Percentiles rank a stretch among this genome's conserved stretches.
Conservation (phyloP, 352 stramenopile genomes). For the Peronosclerospora sorghi region DNA sequence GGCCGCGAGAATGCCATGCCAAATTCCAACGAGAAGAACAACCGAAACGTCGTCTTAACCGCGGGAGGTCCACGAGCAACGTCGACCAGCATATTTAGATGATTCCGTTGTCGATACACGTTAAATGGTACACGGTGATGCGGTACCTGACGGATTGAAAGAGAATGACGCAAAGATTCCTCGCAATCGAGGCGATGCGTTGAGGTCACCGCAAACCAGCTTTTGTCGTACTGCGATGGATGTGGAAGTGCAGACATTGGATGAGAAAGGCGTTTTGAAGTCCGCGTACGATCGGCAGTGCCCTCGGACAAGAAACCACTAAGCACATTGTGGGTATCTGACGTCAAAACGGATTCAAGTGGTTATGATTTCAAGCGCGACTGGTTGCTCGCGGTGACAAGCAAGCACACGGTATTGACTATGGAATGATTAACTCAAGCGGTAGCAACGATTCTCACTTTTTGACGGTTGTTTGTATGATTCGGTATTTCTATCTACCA, state of each 20-base stretch:
- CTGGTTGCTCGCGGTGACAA: constrained; percentile 2
- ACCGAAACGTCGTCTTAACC: too few species aligned
- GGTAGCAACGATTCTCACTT: constrained; percentile 4
- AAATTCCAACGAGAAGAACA: too few species aligned
- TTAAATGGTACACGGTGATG: too few species aligned
- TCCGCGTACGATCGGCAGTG: not conserved
- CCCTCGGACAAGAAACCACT: not conserved
- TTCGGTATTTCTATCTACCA: not conserved
- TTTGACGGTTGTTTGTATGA: not conserved
- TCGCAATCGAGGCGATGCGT: too few species aligned
- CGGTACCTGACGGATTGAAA: too few species aligned
- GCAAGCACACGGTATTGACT: constrained; percentile 8
- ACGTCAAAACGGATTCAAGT: constrained; percentile 1
- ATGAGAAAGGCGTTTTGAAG: not conserved
- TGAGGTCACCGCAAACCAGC: not conserved
- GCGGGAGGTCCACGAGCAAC: too few species aligned
- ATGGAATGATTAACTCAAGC: constrained; percentile 1
- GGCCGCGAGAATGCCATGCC: too few species aligned
- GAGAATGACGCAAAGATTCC: too few species aligned
- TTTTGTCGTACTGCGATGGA: not conserved
- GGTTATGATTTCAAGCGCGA: not conserved
- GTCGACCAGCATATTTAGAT: too few species aligned
- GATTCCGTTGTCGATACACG: too few species aligned
- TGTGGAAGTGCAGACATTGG: not conserved
- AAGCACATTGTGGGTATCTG: constrained; percentile 5